Percentiles rank a stretch among this genome's conserved stretches.
Conservation (phyloP, 169 alveolate species). For the Toxoplasma gondii region DNA sequence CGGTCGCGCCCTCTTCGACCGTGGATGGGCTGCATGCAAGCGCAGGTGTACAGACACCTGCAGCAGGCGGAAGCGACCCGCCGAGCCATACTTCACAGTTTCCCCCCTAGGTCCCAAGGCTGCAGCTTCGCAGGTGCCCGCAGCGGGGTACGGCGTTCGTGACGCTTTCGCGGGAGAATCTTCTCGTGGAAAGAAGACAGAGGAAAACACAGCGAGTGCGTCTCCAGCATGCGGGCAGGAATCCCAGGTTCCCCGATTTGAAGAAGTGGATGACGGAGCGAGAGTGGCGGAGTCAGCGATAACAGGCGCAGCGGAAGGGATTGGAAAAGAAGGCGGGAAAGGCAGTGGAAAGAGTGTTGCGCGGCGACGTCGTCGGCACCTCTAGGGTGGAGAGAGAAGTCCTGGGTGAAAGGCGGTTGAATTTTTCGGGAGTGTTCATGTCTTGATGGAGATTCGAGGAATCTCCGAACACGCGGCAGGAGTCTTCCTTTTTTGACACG, state of each 20-base stretch:
- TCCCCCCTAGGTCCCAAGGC: background rate
- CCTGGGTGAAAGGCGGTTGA: too few species aligned
- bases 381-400: too few species aligned
- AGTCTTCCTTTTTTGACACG: too few species aligned
- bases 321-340: background rate
- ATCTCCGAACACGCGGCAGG: too few species aligned
- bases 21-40: background rate
- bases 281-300: background rate
- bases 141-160: too few species aligned
- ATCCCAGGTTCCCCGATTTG: background rate
- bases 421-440: too few species aligned
- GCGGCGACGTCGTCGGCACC: background rate
- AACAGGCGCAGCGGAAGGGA: background rate
- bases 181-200: background rate
- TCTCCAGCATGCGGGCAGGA: background rate
- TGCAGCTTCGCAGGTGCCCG: background rate
- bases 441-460: too few species aligned
- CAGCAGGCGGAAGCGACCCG: background rate
- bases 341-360: background rate
- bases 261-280: background rate
- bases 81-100: background rate
- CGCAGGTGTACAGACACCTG: background rate
- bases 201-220: background rate
- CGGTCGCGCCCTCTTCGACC: background rate
- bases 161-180: background rate